Evolutionary conservation across 2,329 filamentous ascomycete genomes (phyloP).

Genomic region (Fusarium pseudocircinatum): DNA sequence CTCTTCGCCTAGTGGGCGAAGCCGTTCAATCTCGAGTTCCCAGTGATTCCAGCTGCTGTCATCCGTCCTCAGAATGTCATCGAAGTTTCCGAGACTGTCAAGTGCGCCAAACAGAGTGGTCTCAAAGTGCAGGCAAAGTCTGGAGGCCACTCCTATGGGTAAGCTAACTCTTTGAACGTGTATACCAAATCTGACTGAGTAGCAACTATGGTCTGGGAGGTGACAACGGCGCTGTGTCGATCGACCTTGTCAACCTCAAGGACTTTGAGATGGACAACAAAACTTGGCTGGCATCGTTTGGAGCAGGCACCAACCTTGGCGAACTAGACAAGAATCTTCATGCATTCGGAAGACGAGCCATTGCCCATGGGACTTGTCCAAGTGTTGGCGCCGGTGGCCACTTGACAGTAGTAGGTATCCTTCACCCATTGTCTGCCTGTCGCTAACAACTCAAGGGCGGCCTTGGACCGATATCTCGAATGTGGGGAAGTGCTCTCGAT

Average conservation of each 20-base stretch:
- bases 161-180: conserved; percentile 18
- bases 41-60: conserved; percentile 64
- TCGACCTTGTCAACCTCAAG: conserved; percentile 65
- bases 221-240: conserved; percentile 59
- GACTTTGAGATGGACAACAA: conserved; percentile 61
- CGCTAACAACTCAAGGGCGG: conserved; percentile 56
- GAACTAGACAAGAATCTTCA: conserved; percentile 62
- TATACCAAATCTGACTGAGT: neutral
- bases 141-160: conserved; percentile 73
- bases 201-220: conserved; percentile 60
- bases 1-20: conserved; percentile 61
- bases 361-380: conserved; percentile 69
- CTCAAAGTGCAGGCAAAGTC: conserved; percentile 69
- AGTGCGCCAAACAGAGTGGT: conserved; percentile 61
- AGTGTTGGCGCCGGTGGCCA: conserved; percentile 68
- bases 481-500: conserved; percentile 67
- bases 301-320: conserved; percentile 62
- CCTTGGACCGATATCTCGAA: conserved; percentile 65
- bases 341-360: conserved; percentile 62
- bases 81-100: conserved; percentile 66
- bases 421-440: too few species aligned
- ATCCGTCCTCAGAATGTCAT: conserved; percentile 62
- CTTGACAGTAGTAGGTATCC: conserved; percentile 61
- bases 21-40: conserved; percentile 62
- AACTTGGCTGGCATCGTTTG: conserved; percentile 65